Evolutionary conservation across 192 early-diverging fungal genomes (phyloP), one percentile per base, ranked within the genome.

Genomic region (Mortierella hygrophila): DNA sequence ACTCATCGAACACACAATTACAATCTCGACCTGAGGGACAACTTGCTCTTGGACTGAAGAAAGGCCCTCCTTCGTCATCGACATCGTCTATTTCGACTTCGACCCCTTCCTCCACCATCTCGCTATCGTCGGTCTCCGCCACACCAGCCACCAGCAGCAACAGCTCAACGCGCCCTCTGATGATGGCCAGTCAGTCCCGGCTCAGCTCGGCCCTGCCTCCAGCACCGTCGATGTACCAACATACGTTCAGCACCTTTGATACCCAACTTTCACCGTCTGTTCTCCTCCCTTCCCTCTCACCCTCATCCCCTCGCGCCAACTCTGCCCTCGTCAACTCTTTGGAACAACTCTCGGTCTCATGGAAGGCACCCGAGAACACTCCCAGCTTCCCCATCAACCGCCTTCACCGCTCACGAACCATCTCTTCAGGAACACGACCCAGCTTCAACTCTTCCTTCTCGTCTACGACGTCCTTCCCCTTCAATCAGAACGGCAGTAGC

Each of bases 381-480:
- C 83, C 83, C 20, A 80, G 78, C 49, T 85, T 85, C 70, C 83
- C 83, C 23, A 85, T 85, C 83, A 85, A 80, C 32, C 77, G 83
- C 4, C 63, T 85, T 29, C 83, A 85, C 40, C 83, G 83, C 44
- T 85, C 83, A 1, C 42, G 83, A 69, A 85, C 83, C 38, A 77
- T 85, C 72, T 85, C 83, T 0, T 79, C 83, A 18, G 70, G 83
- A 35, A 65, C 60, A 37, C 68, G 83, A n/a, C 83, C 83, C 47
- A 68, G 8, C 26, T 15, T 77, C 46, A 63, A 52, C 78, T 77
- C 68, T 7, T 85, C 83, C 42, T 85, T 80, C 16, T 77, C 78
- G 26, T 85, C 81, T 3, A 41, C 40, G 60, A 70, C 23, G 60
- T 75, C 68, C 6, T 29, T n/a, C 44, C 49, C 47, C 60, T 70